Evolutionary conservation across 2,329 filamentous ascomycete genomes (phyloP), one percentile per base, ranked within the genome.

Genomic region (Scopulariopsis brevicaulis): DNA sequence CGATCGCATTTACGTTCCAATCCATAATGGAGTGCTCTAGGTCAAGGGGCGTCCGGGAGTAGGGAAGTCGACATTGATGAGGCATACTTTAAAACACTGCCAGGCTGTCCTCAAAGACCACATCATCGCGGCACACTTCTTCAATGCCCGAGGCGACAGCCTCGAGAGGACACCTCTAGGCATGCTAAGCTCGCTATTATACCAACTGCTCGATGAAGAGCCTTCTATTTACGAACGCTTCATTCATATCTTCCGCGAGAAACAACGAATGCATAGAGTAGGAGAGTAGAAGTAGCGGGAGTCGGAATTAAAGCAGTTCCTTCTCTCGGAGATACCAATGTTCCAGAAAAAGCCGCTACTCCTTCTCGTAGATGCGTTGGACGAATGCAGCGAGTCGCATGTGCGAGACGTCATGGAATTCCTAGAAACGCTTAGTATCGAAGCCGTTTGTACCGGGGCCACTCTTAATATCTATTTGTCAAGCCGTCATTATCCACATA

Each of bases 31-130:
- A n/a, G n/a, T n/a, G n/a, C n/a, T n/a, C n/a, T n/a, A n/a, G n/a
- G n/a, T n/a, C n/a, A n/a, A n/a, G n/a, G n/a, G n/a, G n/a, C n/a
- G n/a, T n/a, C n/a, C n/a, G n/a, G n/a, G n/a, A n/a, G n/a, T n/a
- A n/a, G 73, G 74, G 0, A 80, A 80, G 57, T 80, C 73, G 0
- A 77, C 72, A 0, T 58, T 76, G 3, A 76, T 78, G 71, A 78
- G 77, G 54, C 76, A 72, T 53, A 62, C 64, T 1, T 56, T 25
- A 28, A 37, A n/a, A 51, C 52, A 37, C 18, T 2, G 32, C 28
- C 2, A 10, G 37, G 12, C 7, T 12, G n/a, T n/a, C n/a, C n/a
- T n/a, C 22, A 48, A 54, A 2, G 60, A 63, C 15, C 59, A 60
- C 1, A 48, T 67, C 0, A 61, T 74, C 0, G 58, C 77, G 1